Conservation (phyloP, 345 rosid species). For the Arabidopsis suecica region DNA sequence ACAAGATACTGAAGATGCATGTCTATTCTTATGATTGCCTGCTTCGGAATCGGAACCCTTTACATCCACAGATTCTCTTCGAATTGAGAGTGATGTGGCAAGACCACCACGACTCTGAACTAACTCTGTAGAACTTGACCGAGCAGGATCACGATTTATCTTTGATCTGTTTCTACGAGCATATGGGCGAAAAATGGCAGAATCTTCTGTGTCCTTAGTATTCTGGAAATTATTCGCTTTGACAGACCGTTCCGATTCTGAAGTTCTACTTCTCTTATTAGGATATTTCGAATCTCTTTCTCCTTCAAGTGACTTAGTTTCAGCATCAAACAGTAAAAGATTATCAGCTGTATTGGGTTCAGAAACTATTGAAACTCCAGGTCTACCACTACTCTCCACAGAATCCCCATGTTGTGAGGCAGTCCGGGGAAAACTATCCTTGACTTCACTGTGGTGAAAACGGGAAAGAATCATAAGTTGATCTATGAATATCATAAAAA, state of each 20-base stretch:
- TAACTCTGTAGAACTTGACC: constrained; percentile 75
- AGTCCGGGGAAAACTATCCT: constrained; percentile 81
- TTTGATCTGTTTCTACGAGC: constrained; percentile 91
- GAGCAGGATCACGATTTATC: constrained; percentile 78
- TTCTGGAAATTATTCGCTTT: constrained; percentile 61
- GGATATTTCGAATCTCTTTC: constrained; percentile 53
- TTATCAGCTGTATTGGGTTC: constrained; percentile 94
- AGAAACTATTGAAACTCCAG: constrained; percentile 60
- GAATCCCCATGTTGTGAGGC: constrained; percentile 93
- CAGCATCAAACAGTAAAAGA: constrained; percentile 75
- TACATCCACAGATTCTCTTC: constrained; percentile 56
- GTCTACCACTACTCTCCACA: constrained; percentile 93
- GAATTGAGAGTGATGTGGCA: constrained; percentile 58
- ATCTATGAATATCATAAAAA: constrained; percentile 14
- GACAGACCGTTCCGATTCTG: constrained; percentile 66
- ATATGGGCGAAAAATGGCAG: constrained; percentile 92
- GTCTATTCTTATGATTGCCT: constrained; percentile 58
- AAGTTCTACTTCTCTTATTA: constrained; percentile 56
- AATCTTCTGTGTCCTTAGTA: constrained; percentile 89
- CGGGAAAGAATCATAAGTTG: constrained; percentile 30
- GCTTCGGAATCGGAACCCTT: constrained; percentile 59
- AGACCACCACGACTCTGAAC: constrained; percentile 69
- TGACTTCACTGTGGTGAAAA: constrained; percentile 73
- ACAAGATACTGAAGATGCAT: constrained; percentile 47
- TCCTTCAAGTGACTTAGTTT: constrained; percentile 67